Evolutionary conservation across 805 yeast species (phyloP).

Genomic region (Saccharomycopsis oosterbeekiorum): DNA sequence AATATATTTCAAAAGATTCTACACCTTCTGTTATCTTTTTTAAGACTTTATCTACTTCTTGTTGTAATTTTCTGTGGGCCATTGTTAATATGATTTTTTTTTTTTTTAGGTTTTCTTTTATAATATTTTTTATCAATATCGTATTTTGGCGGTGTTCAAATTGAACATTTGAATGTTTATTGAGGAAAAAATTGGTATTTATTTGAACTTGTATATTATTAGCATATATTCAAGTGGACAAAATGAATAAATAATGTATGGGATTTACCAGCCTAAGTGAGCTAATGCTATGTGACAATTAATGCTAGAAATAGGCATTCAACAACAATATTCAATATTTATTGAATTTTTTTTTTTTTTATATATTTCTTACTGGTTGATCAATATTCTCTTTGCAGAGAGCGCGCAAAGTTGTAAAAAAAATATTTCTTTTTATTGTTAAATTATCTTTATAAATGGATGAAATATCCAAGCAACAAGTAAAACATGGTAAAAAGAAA

Average conservation of each 20-base stretch:
- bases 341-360: not conserved
- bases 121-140: not conserved
- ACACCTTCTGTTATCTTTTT: slow-evolving; percentile 52
- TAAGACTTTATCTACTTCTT: slow-evolving; percentile 53
- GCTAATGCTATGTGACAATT: too few relatives aligned
- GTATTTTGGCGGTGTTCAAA: slow-evolving; percentile 1
- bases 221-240: not conserved
- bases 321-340: not conserved
- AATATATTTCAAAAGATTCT: slow-evolving; percentile 42
- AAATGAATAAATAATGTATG: not conserved
- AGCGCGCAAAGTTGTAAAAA: not conserved
- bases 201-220: not conserved
- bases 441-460: not conserved
- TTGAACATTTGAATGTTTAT: not conserved
- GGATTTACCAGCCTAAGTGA: too few relatives aligned
- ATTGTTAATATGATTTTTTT: not conserved
- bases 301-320: too few relatives aligned
- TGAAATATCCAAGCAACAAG: not conserved
- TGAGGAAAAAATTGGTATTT: not conserved
- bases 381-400: not conserved
- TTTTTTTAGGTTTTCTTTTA: too few relatives aligned
- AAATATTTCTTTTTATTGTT: not conserved
- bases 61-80: slow-evolving; percentile 19
- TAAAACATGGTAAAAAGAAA: not conserved
- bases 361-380: not conserved